These are phyloP conservation scores for Syzygium aqueum DNA, from an alignment of 345 rosid genomes.

Conservation along the genomic window DNA sequence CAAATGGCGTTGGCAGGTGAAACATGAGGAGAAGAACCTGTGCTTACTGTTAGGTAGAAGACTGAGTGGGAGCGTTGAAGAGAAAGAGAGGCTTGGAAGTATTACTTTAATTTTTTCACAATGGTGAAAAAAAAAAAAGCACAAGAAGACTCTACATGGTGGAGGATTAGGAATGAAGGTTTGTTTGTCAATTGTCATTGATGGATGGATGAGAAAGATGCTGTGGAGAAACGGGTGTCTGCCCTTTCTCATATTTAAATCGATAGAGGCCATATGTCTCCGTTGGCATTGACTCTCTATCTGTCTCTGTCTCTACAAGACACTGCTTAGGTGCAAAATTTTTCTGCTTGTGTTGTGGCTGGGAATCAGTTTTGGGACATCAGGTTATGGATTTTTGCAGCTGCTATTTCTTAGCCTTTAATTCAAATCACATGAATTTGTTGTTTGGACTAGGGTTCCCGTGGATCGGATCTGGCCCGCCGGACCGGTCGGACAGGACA, in stretches of 20 bases:
- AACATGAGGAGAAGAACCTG: not conserved
- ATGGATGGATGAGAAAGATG: slow-evolving; percentile 1
- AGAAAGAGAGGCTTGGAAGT: not conserved
- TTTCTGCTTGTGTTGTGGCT: not conserved
- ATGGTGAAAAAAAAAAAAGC: not conserved
- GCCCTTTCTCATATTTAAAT: not conserved
- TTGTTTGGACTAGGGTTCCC: not conserved
- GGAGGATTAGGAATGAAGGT: slow-evolving; percentile 3
- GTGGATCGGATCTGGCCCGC: not conserved
- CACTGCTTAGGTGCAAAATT: not conserved
- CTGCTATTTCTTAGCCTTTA: not conserved
- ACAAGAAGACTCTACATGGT: not conserved
- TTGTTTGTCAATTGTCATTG: slow-evolving; percentile 1
- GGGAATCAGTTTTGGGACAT: not conserved
- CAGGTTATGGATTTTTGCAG: not conserved
- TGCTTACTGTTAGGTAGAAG: not conserved
- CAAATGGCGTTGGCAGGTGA: not conserved
- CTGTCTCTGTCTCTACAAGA: not conserved
- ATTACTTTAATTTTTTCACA: not conserved
- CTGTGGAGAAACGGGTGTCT: slow-evolving; percentile 1
- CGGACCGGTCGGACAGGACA: not conserved
- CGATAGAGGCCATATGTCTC: not conserved
- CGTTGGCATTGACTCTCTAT: not conserved
- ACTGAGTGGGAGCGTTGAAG: not conserved
- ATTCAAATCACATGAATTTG: not conserved